These are phyloP conservation scores for Serendipita vermifera DNA, from an alignment of 768 basidiomycete species.

Conservation along the genomic window DNA sequence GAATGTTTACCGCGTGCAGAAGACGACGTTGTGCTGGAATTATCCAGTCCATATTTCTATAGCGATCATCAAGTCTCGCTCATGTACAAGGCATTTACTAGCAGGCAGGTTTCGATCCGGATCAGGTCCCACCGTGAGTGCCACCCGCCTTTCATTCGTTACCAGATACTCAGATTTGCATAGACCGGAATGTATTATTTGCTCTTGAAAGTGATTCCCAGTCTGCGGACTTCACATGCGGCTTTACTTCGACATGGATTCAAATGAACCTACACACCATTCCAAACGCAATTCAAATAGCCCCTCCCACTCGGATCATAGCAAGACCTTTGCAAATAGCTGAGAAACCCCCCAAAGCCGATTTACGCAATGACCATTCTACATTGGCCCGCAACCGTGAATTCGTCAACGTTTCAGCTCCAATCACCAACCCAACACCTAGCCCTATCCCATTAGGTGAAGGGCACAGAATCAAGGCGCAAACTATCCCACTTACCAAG, in stretches of 20 bases:
- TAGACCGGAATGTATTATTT: background rate
- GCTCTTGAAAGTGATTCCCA: background rate
- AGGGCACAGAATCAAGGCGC: too few relatives aligned
- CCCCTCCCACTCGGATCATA: background rate
- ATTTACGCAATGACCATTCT: too few relatives aligned
- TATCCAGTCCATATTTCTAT: conserved; percentile 3
- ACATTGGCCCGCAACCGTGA: too few relatives aligned
- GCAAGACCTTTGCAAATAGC: too few relatives aligned
- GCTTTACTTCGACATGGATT: background rate
- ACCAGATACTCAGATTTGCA: background rate
- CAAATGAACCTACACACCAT: conserved; percentile 7
- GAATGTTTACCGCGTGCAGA: background rate
- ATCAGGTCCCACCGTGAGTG: background rate
- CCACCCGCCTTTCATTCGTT: background rate
- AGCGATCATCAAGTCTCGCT: background rate
- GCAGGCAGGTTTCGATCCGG: background rate
- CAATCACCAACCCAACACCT: too few relatives aligned
- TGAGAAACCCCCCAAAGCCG: too few relatives aligned
- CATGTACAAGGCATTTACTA: background rate
- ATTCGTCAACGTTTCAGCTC: too few relatives aligned
- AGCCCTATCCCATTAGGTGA: too few relatives aligned
- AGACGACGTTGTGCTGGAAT: background rate
- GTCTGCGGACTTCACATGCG: background rate
- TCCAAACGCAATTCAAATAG: background rate
- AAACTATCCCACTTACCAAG: too few relatives aligned